Evolutionary conservation across 768 basidiomycete species (phyloP).

Genomic region (Tephrocybe sp.): DNA sequence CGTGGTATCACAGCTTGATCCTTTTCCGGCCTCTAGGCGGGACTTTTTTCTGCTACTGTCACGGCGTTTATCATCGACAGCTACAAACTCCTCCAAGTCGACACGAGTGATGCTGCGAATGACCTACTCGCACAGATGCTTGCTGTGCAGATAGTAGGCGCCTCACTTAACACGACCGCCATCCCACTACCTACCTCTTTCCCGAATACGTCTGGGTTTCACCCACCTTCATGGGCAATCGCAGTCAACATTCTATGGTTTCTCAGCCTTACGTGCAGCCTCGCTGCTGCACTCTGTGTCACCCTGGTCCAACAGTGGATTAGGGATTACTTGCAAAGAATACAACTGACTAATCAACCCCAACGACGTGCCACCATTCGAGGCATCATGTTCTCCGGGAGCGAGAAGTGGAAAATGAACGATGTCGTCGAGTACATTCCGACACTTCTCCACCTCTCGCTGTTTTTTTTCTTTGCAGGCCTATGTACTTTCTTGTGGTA

Average conservation of each 20-base stretch:
- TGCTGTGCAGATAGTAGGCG: constrained; percentile 1
- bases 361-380: constrained; percentile 1
- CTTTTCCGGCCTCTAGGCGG: constrained; percentile 24
- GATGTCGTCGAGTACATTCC: background rate
- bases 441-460: background rate
- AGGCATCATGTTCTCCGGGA: constrained; percentile 1
- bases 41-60: constrained; percentile 39
- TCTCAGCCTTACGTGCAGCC: constrained; percentile 25
- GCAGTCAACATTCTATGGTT: constrained; percentile 30
- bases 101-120: constrained; percentile 25
- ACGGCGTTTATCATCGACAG: constrained; percentile 38
- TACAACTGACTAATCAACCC: background rate
- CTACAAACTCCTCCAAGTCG: constrained; percentile 28
- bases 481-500: constrained; percentile 3
- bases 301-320: constrained; percentile 17
- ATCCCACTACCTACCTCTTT: background rate
- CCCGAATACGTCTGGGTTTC: constrained; percentile 6
- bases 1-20: background rate
- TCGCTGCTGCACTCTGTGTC: constrained; percentile 23
- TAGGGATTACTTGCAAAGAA: constrained; percentile 1
- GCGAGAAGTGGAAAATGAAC: background rate
- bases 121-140: constrained; percentile 24
- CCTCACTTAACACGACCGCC: constrained; percentile 5
- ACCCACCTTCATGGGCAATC: constrained; percentile 19
- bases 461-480: constrained; percentile 8